Evolutionary conservation across 768 basidiomycete genomes (phyloP).

Genomic region (Russula emetica): DNA sequence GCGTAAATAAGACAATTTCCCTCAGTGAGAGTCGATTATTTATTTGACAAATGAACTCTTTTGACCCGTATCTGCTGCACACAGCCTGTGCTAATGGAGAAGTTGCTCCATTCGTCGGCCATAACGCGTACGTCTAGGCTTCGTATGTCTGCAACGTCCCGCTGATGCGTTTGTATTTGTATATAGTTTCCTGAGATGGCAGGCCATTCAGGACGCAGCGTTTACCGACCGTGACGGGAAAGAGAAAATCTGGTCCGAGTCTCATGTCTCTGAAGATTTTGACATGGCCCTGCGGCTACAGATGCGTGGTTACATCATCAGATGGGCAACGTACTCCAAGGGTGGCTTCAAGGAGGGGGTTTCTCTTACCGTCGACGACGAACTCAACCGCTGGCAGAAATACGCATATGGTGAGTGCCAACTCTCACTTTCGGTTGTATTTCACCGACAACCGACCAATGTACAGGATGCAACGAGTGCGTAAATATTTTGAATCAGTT

Average conservation of each 20-base stretch:
- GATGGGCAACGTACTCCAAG: constrained; percentile 82
- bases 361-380: constrained; percentile 83
- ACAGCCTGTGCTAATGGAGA: constrained; percentile 41
- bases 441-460: constrained; percentile 5
- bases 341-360: constrained; percentile 91
- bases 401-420: constrained; percentile 61
- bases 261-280: constrained; percentile 66
- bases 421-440: background rate
- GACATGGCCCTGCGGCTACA: constrained; percentile 62
- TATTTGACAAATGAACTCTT: background rate
- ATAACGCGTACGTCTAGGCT: constrained; percentile 37
- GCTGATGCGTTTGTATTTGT: background rate
- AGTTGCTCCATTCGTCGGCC: constrained; percentile 45
- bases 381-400: constrained; percentile 91
- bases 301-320: constrained; percentile 44
- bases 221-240: constrained; percentile 49
- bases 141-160: background rate
- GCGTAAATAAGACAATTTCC: constrained; percentile 46
- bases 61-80: background rate
- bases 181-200: constrained; percentile 48
- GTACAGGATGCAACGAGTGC: constrained; percentile 54
- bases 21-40: constrained; percentile 29
- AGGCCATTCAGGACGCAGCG: constrained; percentile 53
- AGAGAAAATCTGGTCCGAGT: constrained; percentile 62
- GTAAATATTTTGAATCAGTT: constrained; percentile 5